phyloP scores from a whole-genome alignment of 768 basidiomycete species.

The Phanerochaete carnosa region DNA sequence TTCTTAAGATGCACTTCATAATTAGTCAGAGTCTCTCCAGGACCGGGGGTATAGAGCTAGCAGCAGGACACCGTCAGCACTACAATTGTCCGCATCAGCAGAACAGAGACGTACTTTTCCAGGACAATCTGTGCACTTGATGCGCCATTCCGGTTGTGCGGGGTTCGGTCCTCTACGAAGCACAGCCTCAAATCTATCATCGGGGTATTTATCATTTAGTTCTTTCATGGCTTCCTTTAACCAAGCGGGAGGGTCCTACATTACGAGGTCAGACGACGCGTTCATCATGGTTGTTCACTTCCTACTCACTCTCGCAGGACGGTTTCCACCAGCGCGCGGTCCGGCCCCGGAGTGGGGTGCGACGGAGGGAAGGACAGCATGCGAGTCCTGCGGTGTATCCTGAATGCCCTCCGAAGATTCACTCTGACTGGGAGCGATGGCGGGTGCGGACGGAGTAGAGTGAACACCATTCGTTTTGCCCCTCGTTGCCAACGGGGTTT shows the following conservation, averaged over 20 bases:
- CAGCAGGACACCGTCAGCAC: conserved; percentile 8
- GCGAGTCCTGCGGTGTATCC: conserved; percentile 4
- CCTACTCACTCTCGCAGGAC: conserved; percentile 10
- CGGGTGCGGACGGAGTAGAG: conserved; percentile 30
- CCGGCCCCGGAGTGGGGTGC: conserved; percentile 11
- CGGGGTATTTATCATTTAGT: conserved; percentile 70
- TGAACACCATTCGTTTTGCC: conserved; percentile 55
- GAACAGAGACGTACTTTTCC: conserved; percentile 65
- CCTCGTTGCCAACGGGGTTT: conserved; percentile 68
- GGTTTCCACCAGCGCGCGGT: conserved; percentile 4
- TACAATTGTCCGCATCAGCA: conserved; percentile 2
- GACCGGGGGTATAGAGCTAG: conserved; percentile 88
- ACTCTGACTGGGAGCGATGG: conserved; percentile 11
- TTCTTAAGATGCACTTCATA: conserved; percentile 93
- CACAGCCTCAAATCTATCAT: conserved; percentile 81
- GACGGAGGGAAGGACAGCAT: not conserved
- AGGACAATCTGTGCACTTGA: conserved; percentile 90
- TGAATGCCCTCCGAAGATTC: conserved; percentile 12
- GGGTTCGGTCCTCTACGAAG: conserved; percentile 53
- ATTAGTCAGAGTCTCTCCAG: conserved; percentile 80
- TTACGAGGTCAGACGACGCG: not conserved
- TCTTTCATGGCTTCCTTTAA: conserved; percentile 60
- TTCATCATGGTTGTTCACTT: not conserved
- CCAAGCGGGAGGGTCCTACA: conserved; percentile 57
- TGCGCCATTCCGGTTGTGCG: conserved; percentile 78